Percentiles rank a stretch among this genome's conserved stretches.
Conservation (phyloP, 108 stramenopile genomes). For the Nannochloropsis oceanica region DNA sequence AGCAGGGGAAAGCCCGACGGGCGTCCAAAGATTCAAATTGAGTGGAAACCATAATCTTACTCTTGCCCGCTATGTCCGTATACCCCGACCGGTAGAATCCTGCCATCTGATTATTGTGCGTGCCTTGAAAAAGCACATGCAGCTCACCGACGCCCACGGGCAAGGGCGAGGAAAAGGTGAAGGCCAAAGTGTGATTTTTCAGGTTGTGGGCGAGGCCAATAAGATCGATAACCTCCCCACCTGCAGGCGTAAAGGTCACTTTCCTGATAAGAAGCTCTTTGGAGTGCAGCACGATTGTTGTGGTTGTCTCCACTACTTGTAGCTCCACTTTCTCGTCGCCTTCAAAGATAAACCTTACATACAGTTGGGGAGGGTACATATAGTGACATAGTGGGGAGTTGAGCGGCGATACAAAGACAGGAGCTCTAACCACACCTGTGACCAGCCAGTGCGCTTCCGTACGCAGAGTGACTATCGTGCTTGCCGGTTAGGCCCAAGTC, state of each 20-base stretch:
- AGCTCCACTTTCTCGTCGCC: slow-evolving; percentile 44
- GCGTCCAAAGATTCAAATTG: slow-evolving; percentile 95
- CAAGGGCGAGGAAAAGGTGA: slow-evolving; percentile 45
- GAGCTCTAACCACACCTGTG: too few species aligned
- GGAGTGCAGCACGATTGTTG: slow-evolving; percentile 59
- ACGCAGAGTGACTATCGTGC: too few species aligned
- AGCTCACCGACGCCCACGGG: slow-evolving; percentile 31
- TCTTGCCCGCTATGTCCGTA: slow-evolving; percentile 57
- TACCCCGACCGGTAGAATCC: slow-evolving; percentile 84
- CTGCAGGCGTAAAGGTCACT: slow-evolving; percentile 38
- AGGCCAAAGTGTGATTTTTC: slow-evolving; percentile 49
- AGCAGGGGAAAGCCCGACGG: slow-evolving; percentile 77
- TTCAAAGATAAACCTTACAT: slow-evolving; percentile 50
- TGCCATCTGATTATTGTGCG: slow-evolving; percentile 81
- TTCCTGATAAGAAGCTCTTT: slow-evolving; percentile 59
- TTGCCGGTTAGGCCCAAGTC: too few species aligned
- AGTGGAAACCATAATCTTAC: slow-evolving; percentile 74
- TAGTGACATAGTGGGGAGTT: too few species aligned
- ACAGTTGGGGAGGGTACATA: too few species aligned
- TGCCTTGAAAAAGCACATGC: slow-evolving; percentile 54
- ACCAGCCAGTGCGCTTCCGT: too few species aligned
- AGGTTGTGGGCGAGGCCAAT: slow-evolving; percentile 47
- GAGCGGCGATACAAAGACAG: too few species aligned
- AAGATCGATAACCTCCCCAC: not conserved
- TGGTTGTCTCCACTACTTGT: slow-evolving; percentile 24